Percentiles rank a stretch among this genome's conserved stretches.
Conservation (phyloP, 1,284 basidiomycete genomes). For the Trichosporon coremiiforme region DNA sequence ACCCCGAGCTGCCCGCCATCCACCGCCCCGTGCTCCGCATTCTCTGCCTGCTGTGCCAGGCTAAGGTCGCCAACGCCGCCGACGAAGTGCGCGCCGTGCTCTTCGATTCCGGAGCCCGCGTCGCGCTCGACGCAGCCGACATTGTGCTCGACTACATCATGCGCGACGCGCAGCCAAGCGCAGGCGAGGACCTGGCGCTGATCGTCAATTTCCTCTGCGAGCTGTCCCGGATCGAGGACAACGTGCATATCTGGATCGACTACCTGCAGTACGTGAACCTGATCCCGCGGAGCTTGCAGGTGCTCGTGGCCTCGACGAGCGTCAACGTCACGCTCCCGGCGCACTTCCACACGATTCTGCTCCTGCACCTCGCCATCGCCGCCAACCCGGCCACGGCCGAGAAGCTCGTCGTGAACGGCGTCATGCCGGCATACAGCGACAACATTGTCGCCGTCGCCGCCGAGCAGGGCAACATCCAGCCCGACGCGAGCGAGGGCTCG, state of each 20-base stretch:
- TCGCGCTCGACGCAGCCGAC: slow-evolving; percentile 48
- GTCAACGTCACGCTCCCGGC: slow-evolving; percentile 47
- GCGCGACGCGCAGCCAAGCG: slow-evolving; percentile 23
- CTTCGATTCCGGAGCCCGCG: slow-evolving; percentile 40
- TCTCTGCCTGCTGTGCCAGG: slow-evolving; percentile 66
- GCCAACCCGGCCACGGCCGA: slow-evolving; percentile 76
- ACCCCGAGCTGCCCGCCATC: slow-evolving; percentile 68
- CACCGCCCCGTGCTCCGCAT: slow-evolving; percentile 78
- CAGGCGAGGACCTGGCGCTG: slow-evolving; percentile 40
- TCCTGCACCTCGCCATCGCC: slow-evolving; percentile 85
- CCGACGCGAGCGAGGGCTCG: slow-evolving; percentile 71
- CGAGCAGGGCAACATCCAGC: slow-evolving; percentile 72
- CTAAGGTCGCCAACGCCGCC: slow-evolving; percentile 24
- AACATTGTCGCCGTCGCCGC: slow-evolving; percentile 75
- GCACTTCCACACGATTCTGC: slow-evolving; percentile 75
- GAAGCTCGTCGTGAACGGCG: slow-evolving; percentile 77
- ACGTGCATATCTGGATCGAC: slow-evolving; percentile 66
- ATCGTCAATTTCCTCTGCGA: slow-evolving; percentile 47
- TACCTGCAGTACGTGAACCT: slow-evolving; percentile 80
- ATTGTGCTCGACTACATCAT: slow-evolving; percentile 43
- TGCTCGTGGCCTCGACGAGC: slow-evolving; percentile 64
- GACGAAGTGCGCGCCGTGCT: slow-evolving; percentile 34
- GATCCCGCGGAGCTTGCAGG: slow-evolving; percentile 72
- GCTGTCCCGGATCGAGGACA: slow-evolving; percentile 35
- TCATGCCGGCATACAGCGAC: slow-evolving; percentile 78